These are phyloP conservation scores for Monosporascus sp. DNA, from an alignment of 2,329 filamentous ascomycete genomes.

Conservation along the genomic window DNA sequence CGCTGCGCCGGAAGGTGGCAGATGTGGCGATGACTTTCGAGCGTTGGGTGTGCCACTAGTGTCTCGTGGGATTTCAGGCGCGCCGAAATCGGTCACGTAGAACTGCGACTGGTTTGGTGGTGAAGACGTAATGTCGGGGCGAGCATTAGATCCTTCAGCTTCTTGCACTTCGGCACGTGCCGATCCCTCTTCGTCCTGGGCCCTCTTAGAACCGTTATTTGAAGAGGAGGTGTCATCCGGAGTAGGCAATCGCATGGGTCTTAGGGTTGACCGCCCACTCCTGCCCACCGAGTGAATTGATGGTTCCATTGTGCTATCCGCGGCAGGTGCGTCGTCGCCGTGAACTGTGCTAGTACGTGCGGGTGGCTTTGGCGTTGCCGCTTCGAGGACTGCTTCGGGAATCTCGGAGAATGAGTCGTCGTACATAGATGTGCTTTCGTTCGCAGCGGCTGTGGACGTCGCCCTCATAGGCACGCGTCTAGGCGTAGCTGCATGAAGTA, in stretches of 20 bases:
- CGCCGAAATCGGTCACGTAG: conserved; percentile 18
- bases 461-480: conserved; percentile 17
- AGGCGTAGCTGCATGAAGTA: conserved; percentile 26
- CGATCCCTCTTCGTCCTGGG: conserved; percentile 16
- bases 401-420: conserved; percentile 56
- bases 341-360: conserved; percentile 7
- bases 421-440: conserved; percentile 32
- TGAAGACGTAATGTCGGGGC: conserved; percentile 27
- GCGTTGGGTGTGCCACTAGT: conserved; percentile 13
- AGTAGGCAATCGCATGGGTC: conserved; percentile 42
- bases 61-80: conserved; percentile 16
- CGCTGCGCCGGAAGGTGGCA: conserved; percentile 12
- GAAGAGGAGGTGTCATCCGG: conserved; percentile 43
- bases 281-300: conserved; percentile 22
- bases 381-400: conserved; percentile 43
- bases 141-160: conserved; percentile 9
- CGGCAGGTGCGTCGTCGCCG: conserved; percentile 3
- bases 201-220: conserved; percentile 28
- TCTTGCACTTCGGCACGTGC: conserved; percentile 5
- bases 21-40: conserved; percentile 15
- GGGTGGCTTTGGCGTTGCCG: conserved; percentile 38
- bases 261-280: conserved; percentile 30
- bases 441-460: conserved; percentile 9
- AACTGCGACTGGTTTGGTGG: conserved; percentile 24
- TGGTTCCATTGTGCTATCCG: conserved; percentile 6